Evolutionary conservation across 768 basidiomycete species (phyloP), one percentile per base, ranked within the genome.

Genomic region (Leccinum fibrillosum): DNA sequence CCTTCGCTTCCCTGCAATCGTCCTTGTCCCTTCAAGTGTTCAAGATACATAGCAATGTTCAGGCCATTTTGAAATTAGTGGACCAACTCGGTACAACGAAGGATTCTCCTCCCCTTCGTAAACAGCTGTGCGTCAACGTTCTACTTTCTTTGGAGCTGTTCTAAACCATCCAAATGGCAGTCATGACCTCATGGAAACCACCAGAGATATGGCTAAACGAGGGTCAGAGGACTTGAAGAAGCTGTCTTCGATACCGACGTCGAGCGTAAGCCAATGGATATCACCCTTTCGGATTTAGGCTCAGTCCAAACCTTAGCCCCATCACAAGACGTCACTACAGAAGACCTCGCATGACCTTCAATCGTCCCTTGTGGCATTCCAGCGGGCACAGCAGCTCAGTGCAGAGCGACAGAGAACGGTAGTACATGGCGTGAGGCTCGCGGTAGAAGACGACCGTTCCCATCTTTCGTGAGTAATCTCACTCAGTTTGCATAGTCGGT

Each of bases 1-100:
- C 87, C 4, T 98, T 96, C 72, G 75, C 81, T 10, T 79, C 78
- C 32, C 76, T 95, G 15, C 93, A 94, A 69, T 85, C 83, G 3
- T 91, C 91, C 13, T 74, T 94, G 59, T 89, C 89, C 1, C 80
- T 98, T 6, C 95, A 98, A 72, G 92, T 96, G 57, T 98, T 98
- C 88, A 98, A 98, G 83, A 94, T 98, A 78, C 95, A 96, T 67
- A 85, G 92, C 58, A 99, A 99, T 74, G 94, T 98, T 3, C 92
- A 96, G 68, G 96, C 92, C 15, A 95, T 99, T 51, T 74, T 93
- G 65, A 92, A 92, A 74, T 81, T 94, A n/a, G 92, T 98, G n/a
- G 94, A 98, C 69, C 91, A 95, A 72, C 82, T 99, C 1, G 96
- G 96, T 4, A 92, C 89, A 0, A 77, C 77, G 32, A 85, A 86